Conservation (phyloP, 2,329 filamentous ascomycete species). For the Corynespora cassiicola region DNA sequence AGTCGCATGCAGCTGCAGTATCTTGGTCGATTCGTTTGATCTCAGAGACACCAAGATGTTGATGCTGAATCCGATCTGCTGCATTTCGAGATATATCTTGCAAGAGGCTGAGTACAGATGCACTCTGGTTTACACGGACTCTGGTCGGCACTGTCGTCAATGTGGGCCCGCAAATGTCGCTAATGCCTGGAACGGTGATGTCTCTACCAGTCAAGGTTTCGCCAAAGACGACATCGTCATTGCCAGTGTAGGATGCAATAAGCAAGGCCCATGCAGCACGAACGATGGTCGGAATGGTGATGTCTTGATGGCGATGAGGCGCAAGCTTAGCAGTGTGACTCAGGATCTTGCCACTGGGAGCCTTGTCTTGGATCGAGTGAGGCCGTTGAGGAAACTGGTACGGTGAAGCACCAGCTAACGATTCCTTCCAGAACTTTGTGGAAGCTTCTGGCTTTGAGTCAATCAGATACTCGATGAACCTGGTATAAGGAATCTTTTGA, state of each 20-base stretch:
- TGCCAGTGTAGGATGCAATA: conserved; percentile 30
- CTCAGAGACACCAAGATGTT: conserved; percentile 46
- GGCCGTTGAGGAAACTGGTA: conserved; percentile 43
- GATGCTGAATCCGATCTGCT: conserved; percentile 40
- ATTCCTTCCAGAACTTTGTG: conserved; percentile 41
- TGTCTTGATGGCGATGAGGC: conserved; percentile 28
- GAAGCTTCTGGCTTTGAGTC: conserved; percentile 24
- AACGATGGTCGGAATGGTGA: conserved; percentile 39
- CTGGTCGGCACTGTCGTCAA: conserved; percentile 49
- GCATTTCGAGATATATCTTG: conserved; percentile 23
- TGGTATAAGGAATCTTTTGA: conserved; percentile 30
- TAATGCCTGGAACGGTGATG: conserved; percentile 38
- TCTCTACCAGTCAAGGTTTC: conserved; percentile 46
- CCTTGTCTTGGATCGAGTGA: conserved; percentile 21
- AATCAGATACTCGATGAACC: conserved; percentile 43
- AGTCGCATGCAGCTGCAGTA: conserved; percentile 62
- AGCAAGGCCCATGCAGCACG: conserved; percentile 41
- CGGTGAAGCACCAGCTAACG: conserved; percentile 32
- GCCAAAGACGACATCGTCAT: conserved; percentile 40
- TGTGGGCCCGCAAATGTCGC: conserved; percentile 44
- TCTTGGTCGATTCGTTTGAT: conserved; percentile 56
- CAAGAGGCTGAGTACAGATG: conserved; percentile 32
- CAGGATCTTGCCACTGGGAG: conserved; percentile 28
- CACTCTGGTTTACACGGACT: conserved; percentile 30
- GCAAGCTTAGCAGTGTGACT: conserved; percentile 30